Conservation (phyloP, 2,329 filamentous ascomycete genomes). For the Sphaerulina musiva region DNA sequence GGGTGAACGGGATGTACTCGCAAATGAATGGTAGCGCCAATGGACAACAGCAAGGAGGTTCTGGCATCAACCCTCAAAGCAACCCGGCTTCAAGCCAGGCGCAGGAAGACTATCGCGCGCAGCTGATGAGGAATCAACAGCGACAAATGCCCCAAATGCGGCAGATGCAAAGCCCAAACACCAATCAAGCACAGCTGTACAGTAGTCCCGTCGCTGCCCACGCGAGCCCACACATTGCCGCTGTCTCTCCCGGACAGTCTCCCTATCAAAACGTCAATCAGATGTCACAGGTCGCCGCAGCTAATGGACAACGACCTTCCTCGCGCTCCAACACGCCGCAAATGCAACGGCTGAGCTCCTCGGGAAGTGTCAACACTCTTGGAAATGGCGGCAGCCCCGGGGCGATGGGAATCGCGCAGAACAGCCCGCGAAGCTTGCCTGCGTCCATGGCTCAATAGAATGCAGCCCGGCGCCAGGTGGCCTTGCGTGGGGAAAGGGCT, state of each 20-base stretch:
- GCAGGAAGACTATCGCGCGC: slow-evolving; percentile 26
- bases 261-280: slow-evolving; percentile 21
- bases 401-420: slow-evolving; percentile 22
- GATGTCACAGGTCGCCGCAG: slow-evolving; percentile 16
- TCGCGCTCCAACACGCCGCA: slow-evolving; percentile 31
- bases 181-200: slow-evolving; percentile 22
- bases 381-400: slow-evolving; percentile 23
- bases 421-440: slow-evolving; percentile 31
- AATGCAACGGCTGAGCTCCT: slow-evolving; percentile 30
- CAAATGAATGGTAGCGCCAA: slow-evolving; percentile 12
- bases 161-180: slow-evolving; percentile 24
- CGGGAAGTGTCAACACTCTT: slow-evolving; percentile 24
- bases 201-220: slow-evolving; percentile 28
- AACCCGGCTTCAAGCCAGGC: slow-evolving; percentile 17
- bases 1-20: slow-evolving; percentile 10
- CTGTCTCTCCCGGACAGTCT: slow-evolving; percentile 19
- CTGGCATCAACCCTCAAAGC: slow-evolving; percentile 18
- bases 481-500: too few relatives aligned
- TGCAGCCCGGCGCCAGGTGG: not conserved
- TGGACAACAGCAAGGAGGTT: slow-evolving; percentile 9
- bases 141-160: slow-evolving; percentile 28
- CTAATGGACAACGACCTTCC: slow-evolving; percentile 20
- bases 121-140: slow-evolving; percentile 29
- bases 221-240: slow-evolving; percentile 29
- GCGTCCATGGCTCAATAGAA: slow-evolving; percentile 27